A percentile compares a stretch with the other conserved stretches of the same genome.
Evolutionary conservation across 768 basidiomycete genomes (phyloP).

Genomic region (Serpula lacrymans): DNA sequence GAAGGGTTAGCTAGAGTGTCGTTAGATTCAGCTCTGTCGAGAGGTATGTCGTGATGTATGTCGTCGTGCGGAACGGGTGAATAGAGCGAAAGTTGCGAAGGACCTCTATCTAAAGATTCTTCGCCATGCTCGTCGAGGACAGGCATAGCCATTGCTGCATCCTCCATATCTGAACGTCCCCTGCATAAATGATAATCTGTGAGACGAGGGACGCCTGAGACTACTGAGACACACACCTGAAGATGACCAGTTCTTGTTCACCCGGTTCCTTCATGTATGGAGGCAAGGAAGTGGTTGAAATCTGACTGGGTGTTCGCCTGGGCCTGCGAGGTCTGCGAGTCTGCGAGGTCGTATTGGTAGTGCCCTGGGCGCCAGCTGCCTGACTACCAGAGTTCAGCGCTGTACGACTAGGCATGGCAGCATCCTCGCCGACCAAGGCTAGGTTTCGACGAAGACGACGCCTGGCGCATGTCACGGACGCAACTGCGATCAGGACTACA

Average conservation of each 20-base stretch:
- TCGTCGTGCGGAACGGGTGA: too few relatives aligned
- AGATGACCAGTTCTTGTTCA: slow-evolving; percentile 75
- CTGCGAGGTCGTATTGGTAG: not conserved
- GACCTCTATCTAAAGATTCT: too few relatives aligned
- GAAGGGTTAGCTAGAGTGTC: slow-evolving; percentile 20
- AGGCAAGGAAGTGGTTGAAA: slow-evolving; percentile 74
- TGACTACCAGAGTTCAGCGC: not conserved
- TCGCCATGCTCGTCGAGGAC: slow-evolving; percentile 17
- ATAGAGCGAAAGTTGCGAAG: too few relatives aligned
- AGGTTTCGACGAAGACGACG: slow-evolving; percentile 9
- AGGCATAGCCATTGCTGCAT: slow-evolving; percentile 13
- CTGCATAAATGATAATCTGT: slow-evolving; percentile 10
- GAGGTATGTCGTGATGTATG: slow-evolving; percentile 13
- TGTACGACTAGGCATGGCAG: too few relatives aligned
- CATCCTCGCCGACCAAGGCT: not conserved
- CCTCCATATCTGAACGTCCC: slow-evolving; percentile 23
- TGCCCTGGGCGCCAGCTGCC: not conserved
- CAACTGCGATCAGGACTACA: slow-evolving; percentile 16
- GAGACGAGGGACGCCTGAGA: not conserved
- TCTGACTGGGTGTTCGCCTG: slow-evolving; percentile 71
- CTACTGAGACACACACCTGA: slow-evolving; percentile 30
- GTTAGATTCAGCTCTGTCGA: slow-evolving; percentile 20
- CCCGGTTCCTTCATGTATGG: slow-evolving; percentile 84
- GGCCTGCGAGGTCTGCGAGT: slow-evolving; percentile 37
- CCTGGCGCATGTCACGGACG: slow-evolving; percentile 19